Base-by-base conservation (phyloP, 2,329 filamentous ascomycete species). In the Fusarium irregulare region DNA sequence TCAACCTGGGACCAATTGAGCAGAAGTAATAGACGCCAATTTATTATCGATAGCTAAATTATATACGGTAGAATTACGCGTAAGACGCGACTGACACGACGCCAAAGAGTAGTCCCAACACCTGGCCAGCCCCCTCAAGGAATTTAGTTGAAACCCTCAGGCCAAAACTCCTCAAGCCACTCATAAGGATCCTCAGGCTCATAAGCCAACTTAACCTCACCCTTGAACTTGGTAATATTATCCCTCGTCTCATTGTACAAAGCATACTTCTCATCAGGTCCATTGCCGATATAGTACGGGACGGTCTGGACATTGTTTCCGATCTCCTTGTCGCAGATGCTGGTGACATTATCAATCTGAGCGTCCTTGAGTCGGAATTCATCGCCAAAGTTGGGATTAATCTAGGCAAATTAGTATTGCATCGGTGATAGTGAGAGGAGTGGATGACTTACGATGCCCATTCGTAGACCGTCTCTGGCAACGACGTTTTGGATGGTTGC, bases 91-190 rank as follows among this genome's bases (percentile, higher is more conserved):
- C 16, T 7, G 6, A 21, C 21, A 21, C 21, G 21, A 21, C 21
- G 21, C 21, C 21, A 21, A 21, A 21, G 21, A 21, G 21, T 21
- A 21, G 21, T 21, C 21, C 3, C 21, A 21, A 21, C 21, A 21
- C 21, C 21, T 21, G 21, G 21, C 21, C 21, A 21, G 21, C 30
- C 30, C 7, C 1, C 14, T 25, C 30, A 4, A 12, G 1, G 13
- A 3, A 8, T 1, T 30, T 42, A 27, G 25, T 27, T 71, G 46
- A 77, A 77, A 1, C 75, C 75, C 11, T 77, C 72, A 0, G 75
- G 74, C 71, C 73, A 83, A 58, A 89, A 89, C 67, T 84, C 86
- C 34, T 83, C 83, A 59, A 83, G 84, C 63, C 88, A 88, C 30
- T 82, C 84, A 74, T 79, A 90, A 13, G 88, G 86, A 6, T 77